These are phyloP conservation scores for Solanum medicagineum DNA, from an alignment of 257 asterid species.

Conservation along the genomic window DNA sequence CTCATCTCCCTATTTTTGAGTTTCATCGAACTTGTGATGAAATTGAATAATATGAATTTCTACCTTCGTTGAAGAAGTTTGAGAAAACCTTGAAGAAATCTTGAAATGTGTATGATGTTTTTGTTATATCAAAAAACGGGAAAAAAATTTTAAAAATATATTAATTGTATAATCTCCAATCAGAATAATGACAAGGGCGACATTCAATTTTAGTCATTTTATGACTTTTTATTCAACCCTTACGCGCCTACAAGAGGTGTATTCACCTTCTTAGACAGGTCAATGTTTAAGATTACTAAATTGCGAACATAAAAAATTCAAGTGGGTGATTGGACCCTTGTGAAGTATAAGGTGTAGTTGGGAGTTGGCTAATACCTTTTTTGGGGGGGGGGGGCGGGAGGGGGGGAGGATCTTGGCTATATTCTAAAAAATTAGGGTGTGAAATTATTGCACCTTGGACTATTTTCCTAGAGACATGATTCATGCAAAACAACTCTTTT, in stretches of 20 bases:
- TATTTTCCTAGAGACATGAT: not conserved
- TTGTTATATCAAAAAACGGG: not conserved
- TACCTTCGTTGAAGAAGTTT: not conserved
- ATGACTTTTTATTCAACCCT: not conserved
- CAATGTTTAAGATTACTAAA: not conserved
- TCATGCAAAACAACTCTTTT: not conserved
- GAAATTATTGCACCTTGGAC: not conserved
- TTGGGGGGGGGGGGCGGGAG: no score
- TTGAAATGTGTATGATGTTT: not conserved
- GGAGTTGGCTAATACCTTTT: not conserved
- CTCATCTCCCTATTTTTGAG: not conserved
- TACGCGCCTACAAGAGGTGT: not conserved
- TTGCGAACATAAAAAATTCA: not conserved
- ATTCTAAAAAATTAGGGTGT: not conserved
- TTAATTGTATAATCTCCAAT: not conserved
- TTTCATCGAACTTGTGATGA: not conserved
- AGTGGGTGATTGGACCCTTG: not conserved
- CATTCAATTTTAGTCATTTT: not conserved
- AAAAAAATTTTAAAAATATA: not conserved
- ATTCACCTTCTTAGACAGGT: not conserved
- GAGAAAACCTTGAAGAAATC: not conserved
- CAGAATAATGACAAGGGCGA: not conserved
- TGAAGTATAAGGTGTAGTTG: not conserved
- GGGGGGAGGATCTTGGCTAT: not conserved
- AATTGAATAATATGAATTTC: not conserved